These are phyloP conservation scores for Lophiostoma macrostomum DNA, from an alignment of 495 filamentous ascomycete genomes.

Conservation along the genomic window DNA sequence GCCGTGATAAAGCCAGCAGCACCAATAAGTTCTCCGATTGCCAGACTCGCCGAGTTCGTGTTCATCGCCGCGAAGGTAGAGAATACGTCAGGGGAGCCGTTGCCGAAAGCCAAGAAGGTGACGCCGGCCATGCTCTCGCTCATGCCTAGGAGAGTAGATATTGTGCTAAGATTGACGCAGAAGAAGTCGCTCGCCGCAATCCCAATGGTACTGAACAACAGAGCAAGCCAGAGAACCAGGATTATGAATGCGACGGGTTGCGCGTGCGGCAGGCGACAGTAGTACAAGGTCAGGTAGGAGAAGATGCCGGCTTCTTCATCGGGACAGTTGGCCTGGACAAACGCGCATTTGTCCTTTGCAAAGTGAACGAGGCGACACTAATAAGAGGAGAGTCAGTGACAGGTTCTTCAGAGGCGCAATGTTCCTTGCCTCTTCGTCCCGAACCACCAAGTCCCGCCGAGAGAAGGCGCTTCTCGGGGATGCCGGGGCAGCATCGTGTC, in stretches of 20 bases:
- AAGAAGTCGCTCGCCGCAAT: slow-evolving; percentile 98
- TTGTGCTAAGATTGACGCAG: slow-evolving; percentile 92
- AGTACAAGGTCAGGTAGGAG: slow-evolving; percentile 88
- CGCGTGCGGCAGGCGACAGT: slow-evolving; percentile 70
- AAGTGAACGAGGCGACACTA: slow-evolving; percentile 80
- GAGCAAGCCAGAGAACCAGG: slow-evolving; percentile 76
- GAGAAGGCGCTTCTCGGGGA: background rate
- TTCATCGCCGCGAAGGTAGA: slow-evolving; percentile 98
- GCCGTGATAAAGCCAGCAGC: slow-evolving; percentile 95
- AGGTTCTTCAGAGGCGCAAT: background rate
- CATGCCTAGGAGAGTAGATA: slow-evolving; percentile 81
- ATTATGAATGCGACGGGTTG: slow-evolving; percentile 74
- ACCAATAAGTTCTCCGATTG: slow-evolving; percentile 91
- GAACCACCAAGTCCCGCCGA: background rate
- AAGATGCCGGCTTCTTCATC: slow-evolving; percentile 89
- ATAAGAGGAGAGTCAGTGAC: background rate
- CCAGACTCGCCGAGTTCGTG: slow-evolving; percentile 91
- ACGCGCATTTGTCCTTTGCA: slow-evolving; percentile 78
- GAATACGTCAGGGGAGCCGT: slow-evolving; percentile 99
- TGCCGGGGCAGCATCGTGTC: too few relatives aligned
- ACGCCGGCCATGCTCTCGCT: slow-evolving; percentile 96
- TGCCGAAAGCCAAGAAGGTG: slow-evolving; percentile 95
- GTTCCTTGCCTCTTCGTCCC: slow-evolving; percentile 29
- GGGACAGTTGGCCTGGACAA: slow-evolving; percentile 73
- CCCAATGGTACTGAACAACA: slow-evolving; percentile 96